A percentile compares a stretch with the other conserved stretches of the same genome.
Evolutionary conservation across 768 basidiomycete genomes (phyloP).

Genomic region (Mycena leptocephala): DNA sequence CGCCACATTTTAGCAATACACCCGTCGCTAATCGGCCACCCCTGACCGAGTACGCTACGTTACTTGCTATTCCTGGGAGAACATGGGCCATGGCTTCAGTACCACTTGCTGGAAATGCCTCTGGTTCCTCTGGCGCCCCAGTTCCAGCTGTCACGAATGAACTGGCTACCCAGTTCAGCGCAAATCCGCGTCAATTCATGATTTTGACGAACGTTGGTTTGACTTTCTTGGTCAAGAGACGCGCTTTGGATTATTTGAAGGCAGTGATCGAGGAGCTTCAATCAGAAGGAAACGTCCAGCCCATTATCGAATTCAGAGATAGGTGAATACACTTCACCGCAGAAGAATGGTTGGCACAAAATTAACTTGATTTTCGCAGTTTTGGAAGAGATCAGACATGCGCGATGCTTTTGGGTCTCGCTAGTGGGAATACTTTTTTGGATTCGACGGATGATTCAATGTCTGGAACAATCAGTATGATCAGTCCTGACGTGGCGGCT

Average conservation of each 20-base stretch:
- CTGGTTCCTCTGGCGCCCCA: conserved; percentile 58
- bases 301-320: conserved; percentile 88
- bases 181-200: conserved; percentile 85
- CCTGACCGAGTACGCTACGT: conserved; percentile 83
- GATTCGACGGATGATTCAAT: conserved; percentile 68
- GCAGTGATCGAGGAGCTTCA: conserved; percentile 89
- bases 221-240: conserved; percentile 84
- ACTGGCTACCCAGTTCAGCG: conserved; percentile 86
- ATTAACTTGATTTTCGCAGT: conserved; percentile 56
- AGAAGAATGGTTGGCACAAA: conserved; percentile 1
- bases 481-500: conserved; percentile 75
- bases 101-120: conserved; percentile 44
- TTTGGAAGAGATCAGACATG: conserved; percentile 95
- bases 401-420: conserved; percentile 91
- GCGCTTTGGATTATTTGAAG: conserved; percentile 89
- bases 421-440: conserved; percentile 88
- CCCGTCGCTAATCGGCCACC: conserved; percentile 66
- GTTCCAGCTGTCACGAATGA: conserved; percentile 81
- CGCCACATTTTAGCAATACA: conserved; percentile 57
- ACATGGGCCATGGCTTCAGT: conserved; percentile 89
- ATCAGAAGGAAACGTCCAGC: conserved; percentile 80
- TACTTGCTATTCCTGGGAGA: conserved; percentile 85
- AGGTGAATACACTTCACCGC: conserved; percentile 62
- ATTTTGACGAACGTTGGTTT: conserved; percentile 91
- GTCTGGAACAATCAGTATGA: conserved; percentile 63